Evolutionary conservation across 2,329 filamentous ascomycete genomes (phyloP).

Genomic region (Xenosphaeropsis pyriputrescens): DNA sequence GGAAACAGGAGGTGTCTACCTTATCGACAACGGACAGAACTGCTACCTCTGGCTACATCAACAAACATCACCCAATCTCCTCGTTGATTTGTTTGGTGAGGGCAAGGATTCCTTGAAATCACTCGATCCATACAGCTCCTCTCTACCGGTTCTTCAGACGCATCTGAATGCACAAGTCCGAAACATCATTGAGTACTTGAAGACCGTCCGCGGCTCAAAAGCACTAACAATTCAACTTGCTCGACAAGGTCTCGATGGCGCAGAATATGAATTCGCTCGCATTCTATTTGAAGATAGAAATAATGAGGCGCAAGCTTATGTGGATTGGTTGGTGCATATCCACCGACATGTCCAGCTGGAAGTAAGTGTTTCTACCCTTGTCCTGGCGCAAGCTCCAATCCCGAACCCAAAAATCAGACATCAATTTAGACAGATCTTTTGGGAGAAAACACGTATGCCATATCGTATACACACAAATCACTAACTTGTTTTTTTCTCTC

Average conservation of each 20-base stretch:
- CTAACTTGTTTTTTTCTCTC: not conserved
- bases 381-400: not conserved
- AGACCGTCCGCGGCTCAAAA: constrained; percentile 69
- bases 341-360: constrained; percentile 90
- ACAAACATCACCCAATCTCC: constrained; percentile 81
- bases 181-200: constrained; percentile 82
- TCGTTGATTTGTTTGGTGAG: constrained; percentile 80
- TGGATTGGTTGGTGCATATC: constrained; percentile 94
- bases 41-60: constrained; percentile 86
- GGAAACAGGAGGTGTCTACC: constrained; percentile 84
- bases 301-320: constrained; percentile 94
- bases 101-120: constrained; percentile 55
- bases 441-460: too few relatives aligned
- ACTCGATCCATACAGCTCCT: constrained; percentile 69
- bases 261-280: constrained; percentile 91
- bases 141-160: constrained; percentile 73
- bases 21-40: constrained; percentile 90
- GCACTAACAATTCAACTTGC: constrained; percentile 81
- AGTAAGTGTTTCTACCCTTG: constrained; percentile 27
- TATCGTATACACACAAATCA: too few relatives aligned
- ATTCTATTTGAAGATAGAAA: constrained; percentile 88
- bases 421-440: not conserved
- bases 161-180: constrained; percentile 90
- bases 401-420: not conserved
- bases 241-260: constrained; percentile 81